A percentile compares a stretch with the other conserved stretches of the same genome.
These are phyloP conservation scores for Saksenaea oblongispora DNA, from an alignment of 371 early-diverging fungal genomes.

Conservation along the genomic window DNA sequence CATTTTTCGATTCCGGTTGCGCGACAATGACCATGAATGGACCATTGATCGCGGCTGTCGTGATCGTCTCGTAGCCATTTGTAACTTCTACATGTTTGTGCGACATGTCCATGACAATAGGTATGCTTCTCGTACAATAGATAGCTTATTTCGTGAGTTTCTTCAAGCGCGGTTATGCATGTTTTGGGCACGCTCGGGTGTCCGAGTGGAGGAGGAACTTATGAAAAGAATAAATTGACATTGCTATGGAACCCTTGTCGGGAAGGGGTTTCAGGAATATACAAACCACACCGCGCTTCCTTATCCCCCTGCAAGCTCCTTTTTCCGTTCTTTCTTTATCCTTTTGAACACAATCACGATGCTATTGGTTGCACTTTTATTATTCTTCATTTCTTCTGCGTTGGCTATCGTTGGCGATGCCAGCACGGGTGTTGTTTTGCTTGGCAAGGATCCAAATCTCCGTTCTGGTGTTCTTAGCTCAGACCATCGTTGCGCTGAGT, in stretches of 20 bases:
- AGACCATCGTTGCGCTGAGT: constrained; percentile 33
- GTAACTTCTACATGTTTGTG: constrained; percentile 86
- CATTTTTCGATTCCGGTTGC: constrained; percentile 67
- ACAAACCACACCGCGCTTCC: background rate
- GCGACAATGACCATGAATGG: constrained; percentile 69
- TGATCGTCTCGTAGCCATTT: constrained; percentile 80
- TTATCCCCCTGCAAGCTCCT: too few species aligned
- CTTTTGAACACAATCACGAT: background rate
- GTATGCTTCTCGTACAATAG: constrained; percentile 63
- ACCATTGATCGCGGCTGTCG: constrained; percentile 77
- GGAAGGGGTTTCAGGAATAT: background rate
- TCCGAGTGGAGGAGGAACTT: constrained; percentile 4
- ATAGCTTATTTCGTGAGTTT: constrained; percentile 75
- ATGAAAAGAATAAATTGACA: too few species aligned
- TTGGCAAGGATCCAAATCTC: constrained; percentile 16
- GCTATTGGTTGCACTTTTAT: background rate
- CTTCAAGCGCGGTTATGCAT: constrained; percentile 75
- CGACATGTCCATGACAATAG: constrained; percentile 76
- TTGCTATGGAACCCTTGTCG: background rate
- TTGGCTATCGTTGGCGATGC: constrained; percentile 22
- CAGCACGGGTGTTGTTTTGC: constrained; percentile 33
- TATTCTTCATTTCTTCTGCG: constrained; percentile 1
- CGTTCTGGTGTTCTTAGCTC: constrained; percentile 35
- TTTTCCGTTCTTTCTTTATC: background rate
- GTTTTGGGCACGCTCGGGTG: constrained; percentile 74